A percentile compares a stretch with the other conserved stretches of the same genome.
Evolutionary conservation across 2,329 filamentous ascomycete species (phyloP).

Genomic region (Epichloe scottii): DNA sequence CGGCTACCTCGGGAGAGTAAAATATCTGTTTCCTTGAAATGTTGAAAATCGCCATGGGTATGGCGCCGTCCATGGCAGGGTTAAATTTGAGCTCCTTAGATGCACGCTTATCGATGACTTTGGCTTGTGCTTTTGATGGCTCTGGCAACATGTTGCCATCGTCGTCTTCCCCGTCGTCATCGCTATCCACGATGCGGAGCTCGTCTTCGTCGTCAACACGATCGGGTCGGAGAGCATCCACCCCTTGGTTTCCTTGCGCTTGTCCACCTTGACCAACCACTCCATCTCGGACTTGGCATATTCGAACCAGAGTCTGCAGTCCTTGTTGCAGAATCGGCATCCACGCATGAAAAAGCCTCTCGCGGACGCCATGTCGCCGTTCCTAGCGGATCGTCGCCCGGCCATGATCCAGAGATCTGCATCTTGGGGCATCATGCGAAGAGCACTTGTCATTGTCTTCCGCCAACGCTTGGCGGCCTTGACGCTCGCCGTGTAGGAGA

Average conservation of each 20-base stretch:
- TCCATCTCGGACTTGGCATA: slow-evolving; percentile 88
- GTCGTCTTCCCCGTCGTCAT: slow-evolving; percentile 34
- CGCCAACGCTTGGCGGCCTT: slow-evolving; percentile 55
- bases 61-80: slow-evolving; percentile 81
- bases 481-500: slow-evolving; percentile 63
- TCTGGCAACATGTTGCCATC: slow-evolving; percentile 33
- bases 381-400: slow-evolving; percentile 60
- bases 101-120: slow-evolving; percentile 34
- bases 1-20: slow-evolving; percentile 51
- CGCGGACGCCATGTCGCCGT: slow-evolving; percentile 79
- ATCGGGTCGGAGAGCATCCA: slow-evolving; percentile 31
- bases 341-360: slow-evolving; percentile 79
- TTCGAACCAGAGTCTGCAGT: slow-evolving; percentile 69
- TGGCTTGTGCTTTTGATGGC: slow-evolving; percentile 25
- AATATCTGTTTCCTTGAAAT: slow-evolving; percentile 68
- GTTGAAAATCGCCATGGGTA: slow-evolving; percentile 86
- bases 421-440: slow-evolving; percentile 77
- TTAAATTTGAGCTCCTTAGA: slow-evolving; percentile 51
- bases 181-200: slow-evolving; percentile 29
- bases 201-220: slow-evolving; percentile 36
- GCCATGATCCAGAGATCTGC: slow-evolving; percentile 79
- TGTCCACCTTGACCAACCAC: slow-evolving; percentile 72
- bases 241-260: slow-evolving; percentile 45
- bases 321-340: slow-evolving; percentile 73
- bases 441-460: slow-evolving; percentile 50